A percentile compares a stretch with the other conserved stretches of the same genome.
Conservation (phyloP, 163 green algal genomes). For the Prototheca stagnorum region DNA sequence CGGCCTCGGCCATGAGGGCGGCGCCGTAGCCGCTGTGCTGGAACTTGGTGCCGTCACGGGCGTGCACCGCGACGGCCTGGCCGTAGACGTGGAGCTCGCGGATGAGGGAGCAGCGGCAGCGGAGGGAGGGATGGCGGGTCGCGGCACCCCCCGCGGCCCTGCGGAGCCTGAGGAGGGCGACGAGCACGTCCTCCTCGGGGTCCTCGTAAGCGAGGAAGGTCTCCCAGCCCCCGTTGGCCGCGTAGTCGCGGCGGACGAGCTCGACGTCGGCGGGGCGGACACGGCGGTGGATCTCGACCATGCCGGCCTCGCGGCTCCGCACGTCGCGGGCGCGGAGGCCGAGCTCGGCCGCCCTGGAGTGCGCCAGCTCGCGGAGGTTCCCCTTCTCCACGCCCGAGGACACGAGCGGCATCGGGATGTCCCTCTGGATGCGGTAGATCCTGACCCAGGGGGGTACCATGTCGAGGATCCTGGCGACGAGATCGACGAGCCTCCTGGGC, state of each 20-base stretch:
- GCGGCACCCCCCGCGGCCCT: slow-evolving; percentile 16
- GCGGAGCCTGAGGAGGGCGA: slow-evolving; percentile 78
- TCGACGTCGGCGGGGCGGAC: slow-evolving; percentile 74
- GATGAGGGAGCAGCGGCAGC: slow-evolving; percentile 62
- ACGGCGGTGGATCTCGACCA: slow-evolving; percentile 88
- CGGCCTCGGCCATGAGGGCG: slow-evolving; percentile 84
- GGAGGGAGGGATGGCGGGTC: slow-evolving; percentile 52
- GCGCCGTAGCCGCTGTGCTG: slow-evolving; percentile 91
- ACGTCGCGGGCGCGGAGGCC: slow-evolving; percentile 81
- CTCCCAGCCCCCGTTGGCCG: slow-evolving; percentile 88
- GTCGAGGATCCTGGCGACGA: slow-evolving; percentile 74
- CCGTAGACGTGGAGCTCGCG: slow-evolving; percentile 97
- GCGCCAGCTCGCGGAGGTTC: slow-evolving; percentile 88
- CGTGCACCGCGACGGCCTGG: slow-evolving; percentile 74
- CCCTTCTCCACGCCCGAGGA: slow-evolving; percentile 43
- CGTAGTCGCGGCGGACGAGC: slow-evolving; percentile 85
- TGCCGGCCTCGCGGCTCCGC: slow-evolving; percentile 82
- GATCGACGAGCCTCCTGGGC: slow-evolving; percentile 71
- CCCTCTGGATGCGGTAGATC: slow-evolving; percentile 82
- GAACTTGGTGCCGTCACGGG: slow-evolving; percentile 60
- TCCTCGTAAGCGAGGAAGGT: slow-evolving; percentile 96
- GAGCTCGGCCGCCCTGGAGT: slow-evolving; percentile 74
- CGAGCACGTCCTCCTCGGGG: slow-evolving; percentile 76
- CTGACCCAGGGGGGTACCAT: slow-evolving; percentile 88
- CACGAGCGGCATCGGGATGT: slow-evolving; percentile 97